These are phyloP conservation scores for Dalbergia cultrata DNA, from an alignment of 306 rosid species.

Conservation along the genomic window DNA sequence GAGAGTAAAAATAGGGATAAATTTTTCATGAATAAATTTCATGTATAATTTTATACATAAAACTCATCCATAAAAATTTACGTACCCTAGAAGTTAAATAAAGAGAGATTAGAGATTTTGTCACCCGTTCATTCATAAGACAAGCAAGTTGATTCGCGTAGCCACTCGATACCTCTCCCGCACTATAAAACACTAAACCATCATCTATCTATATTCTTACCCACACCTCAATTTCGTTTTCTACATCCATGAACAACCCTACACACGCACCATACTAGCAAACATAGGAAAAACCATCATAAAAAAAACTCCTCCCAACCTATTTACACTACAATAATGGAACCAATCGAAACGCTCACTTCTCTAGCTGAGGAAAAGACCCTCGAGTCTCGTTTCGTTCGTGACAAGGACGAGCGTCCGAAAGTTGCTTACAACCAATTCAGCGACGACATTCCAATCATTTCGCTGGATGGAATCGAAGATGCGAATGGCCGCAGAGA, in stretches of 20 bases:
- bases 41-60: no score
- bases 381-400: slow-evolving; percentile 62
- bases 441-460: slow-evolving; percentile 83
- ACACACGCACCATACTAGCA: not conserved
- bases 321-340: slow-evolving; percentile 58
- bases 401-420: slow-evolving; percentile 91
- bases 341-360: slow-evolving; percentile 62
- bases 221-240: not conserved
- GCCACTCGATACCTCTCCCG: no score
- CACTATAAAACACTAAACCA: no score
- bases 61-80: no score
- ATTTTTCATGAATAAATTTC: no score
- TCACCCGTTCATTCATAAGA: no score
- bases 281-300: slow-evolving; percentile 6
- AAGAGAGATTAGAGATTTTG: no score
- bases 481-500: slow-evolving; percentile 57
- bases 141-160: no score
- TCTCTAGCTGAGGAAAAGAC: slow-evolving; percentile 62
- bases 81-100: no score
- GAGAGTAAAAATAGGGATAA: no score
- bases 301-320: slow-evolving; percentile 66
- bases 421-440: slow-evolving; percentile 78
- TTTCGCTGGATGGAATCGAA: slow-evolving; percentile 80
- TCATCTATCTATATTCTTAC: no score
- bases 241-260: not conserved